These are phyloP conservation scores for Aureobasidium subglaciale DNA, from an alignment of 2,329 filamentous ascomycete species.

Conservation along the genomic window DNA sequence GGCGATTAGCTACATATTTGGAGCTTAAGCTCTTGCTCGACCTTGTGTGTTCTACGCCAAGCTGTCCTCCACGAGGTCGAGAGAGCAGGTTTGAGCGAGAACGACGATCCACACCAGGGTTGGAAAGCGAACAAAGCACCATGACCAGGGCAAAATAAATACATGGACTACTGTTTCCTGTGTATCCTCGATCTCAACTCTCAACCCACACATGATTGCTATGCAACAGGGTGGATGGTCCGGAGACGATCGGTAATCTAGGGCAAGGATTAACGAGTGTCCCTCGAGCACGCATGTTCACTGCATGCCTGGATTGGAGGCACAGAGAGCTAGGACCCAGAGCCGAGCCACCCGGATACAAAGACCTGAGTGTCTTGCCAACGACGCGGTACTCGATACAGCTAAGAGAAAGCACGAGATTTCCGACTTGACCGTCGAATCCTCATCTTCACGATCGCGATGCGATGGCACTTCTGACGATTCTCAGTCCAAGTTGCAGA, in stretches of 20 bases:
- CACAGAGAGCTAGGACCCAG: conserved; percentile 4
- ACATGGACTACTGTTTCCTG: neutral
- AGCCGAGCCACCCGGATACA: neutral
- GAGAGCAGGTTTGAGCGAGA: conserved; percentile 14
- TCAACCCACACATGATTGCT: neutral
- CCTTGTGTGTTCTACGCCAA: conserved; percentile 6
- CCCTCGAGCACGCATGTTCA: conserved; percentile 8
- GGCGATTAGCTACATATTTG: neutral
- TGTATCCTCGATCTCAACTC: neutral
- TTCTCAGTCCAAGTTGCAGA: too few species aligned
- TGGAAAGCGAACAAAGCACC: neutral
- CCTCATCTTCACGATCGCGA: neutral
- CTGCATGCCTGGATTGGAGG: conserved; percentile 5
- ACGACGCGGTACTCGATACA: neutral
- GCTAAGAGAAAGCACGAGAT: conserved; percentile 1
- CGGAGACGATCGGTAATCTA: neutral
- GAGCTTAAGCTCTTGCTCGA: conserved; percentile 8
- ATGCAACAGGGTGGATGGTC: neutral
- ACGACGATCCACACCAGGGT: neutral
- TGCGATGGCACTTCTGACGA: neutral
- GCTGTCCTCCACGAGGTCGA: neutral
- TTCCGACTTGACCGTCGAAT: neutral
- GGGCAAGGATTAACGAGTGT: conserved; percentile 11
- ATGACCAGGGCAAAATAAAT: neutral
- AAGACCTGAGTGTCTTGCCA: neutral